A percentile compares a stretch with the other conserved stretches of the same genome.
These are phyloP conservation scores for Didymella keratinophila DNA, from an alignment of 2,329 filamentous ascomycete species.

Conservation along the genomic window DNA sequence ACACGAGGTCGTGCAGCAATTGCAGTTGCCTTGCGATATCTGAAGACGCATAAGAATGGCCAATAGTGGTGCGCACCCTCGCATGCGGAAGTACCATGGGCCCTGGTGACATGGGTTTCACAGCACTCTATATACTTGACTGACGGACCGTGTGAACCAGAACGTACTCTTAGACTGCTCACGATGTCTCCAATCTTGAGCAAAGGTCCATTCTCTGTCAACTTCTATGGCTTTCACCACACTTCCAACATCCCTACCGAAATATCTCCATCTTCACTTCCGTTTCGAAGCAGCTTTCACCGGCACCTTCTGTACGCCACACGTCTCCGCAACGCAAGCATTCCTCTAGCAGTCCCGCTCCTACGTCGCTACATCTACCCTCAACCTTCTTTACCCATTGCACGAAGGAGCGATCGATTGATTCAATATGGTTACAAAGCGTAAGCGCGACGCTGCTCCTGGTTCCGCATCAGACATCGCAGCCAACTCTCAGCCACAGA, in stretches of 20 bases:
- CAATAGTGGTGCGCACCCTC: too few relatives aligned
- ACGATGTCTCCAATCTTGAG: too few relatives aligned
- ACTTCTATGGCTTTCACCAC: background rate
- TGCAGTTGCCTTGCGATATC: too few relatives aligned
- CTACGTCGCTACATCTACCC: background rate
- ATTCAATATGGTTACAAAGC: background rate
- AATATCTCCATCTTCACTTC: background rate
- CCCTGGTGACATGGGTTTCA: too few relatives aligned
- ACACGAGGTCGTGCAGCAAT: too few relatives aligned
- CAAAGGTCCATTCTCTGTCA: background rate
- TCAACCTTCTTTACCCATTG: background rate
- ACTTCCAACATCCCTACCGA: background rate
- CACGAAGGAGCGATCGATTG: background rate
- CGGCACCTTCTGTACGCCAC: background rate
- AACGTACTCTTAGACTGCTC: background rate
- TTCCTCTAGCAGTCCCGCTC: background rate
- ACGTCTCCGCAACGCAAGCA: background rate
- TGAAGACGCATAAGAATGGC: too few relatives aligned
- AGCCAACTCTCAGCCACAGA: too few relatives aligned
- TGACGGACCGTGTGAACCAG: background rate
- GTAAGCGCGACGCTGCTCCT: background rate
- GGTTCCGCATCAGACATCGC: background rate
- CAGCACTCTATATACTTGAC: background rate
- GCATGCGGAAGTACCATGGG: too few relatives aligned
- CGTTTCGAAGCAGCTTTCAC: background rate